Conservation (phyloP, 2,329 filamentous ascomycete species). For the Penicillium carneum region DNA sequence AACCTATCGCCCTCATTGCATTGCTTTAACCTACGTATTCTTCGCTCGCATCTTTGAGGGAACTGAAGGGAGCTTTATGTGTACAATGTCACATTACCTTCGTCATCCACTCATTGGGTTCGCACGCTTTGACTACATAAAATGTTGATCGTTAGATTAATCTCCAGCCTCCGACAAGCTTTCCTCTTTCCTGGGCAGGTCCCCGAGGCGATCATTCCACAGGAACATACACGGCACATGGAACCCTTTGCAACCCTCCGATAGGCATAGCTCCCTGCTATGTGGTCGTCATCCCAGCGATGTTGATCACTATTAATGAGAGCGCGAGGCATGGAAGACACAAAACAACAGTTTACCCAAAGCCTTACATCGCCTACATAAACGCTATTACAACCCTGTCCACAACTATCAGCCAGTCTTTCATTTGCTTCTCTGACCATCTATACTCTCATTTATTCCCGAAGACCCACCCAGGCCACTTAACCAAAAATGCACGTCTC, state of each 20-base stretch:
- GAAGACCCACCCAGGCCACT: conserved; percentile 1
- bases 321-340: conserved; percentile 30
- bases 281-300: conserved; percentile 26
- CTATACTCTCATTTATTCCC: conserved; percentile 23
- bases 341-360: conserved; percentile 23
- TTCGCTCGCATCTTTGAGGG: background rate
- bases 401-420: conserved; percentile 1
- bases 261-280: conserved; percentile 25
- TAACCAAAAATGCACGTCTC: conserved; percentile 31
- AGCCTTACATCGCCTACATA: conserved; percentile 22
- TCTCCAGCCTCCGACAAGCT: conserved; percentile 2
- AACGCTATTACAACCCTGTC: conserved; percentile 22
- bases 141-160: conserved; percentile 10
- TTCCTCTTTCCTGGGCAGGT: conserved; percentile 14
- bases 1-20: no score
- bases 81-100: background rate
- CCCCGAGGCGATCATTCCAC: conserved; percentile 32
- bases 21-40: background rate
- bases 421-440: conserved; percentile 24
- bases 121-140: background rate
- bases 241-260: conserved; percentile 18
- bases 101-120: background rate
- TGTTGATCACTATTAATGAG: conserved; percentile 27
- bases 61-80: background rate
- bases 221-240: conserved; percentile 7